Percentiles rank a stretch among this genome's conserved stretches.
Conservation (phyloP, 257 asterid species). For the Penstemon davidsonii region DNA sequence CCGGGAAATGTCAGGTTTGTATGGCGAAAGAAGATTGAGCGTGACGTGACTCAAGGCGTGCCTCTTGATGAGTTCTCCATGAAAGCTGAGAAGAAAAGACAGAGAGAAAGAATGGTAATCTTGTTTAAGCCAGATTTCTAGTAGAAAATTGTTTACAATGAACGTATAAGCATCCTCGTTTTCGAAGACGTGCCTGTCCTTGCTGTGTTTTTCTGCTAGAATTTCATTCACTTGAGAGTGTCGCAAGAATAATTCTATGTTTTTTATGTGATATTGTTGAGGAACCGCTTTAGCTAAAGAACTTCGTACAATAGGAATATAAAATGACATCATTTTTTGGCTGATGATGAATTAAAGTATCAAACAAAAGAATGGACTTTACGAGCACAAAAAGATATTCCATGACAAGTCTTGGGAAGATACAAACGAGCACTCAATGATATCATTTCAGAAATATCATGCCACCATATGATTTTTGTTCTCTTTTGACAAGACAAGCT, state of each 20-base stretch:
- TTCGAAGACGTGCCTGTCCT: background rate
- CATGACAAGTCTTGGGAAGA: background rate
- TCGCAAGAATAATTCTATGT: background rate
- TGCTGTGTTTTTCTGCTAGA: background rate
- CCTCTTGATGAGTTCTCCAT: constrained; percentile 70
- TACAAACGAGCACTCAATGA: constrained; percentile 9
- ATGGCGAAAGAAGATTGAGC: constrained; percentile 89
- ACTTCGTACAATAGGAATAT: background rate
- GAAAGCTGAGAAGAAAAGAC: constrained; percentile 78
- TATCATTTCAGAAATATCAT: constrained; percentile 2
- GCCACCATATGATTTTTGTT: background rate
- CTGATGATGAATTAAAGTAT: constrained; percentile 7
- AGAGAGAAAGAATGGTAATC: constrained; percentile 70
- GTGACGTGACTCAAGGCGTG: constrained; percentile 68
- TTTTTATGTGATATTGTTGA: background rate
- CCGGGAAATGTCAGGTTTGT: constrained; percentile 56
- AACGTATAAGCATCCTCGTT: too few relatives aligned
- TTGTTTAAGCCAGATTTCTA: background rate
- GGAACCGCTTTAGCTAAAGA: background rate
- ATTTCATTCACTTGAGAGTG: background rate
- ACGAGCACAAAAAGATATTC: background rate
- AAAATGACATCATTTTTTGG: constrained; percentile 8
- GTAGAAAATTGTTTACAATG: background rate
- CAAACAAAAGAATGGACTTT: constrained; percentile 1
- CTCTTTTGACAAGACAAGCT: constrained; percentile 8